A percentile compares a stretch with the other conserved stretches of the same genome.
Evolutionary conservation across 2,329 filamentous ascomycete genomes (phyloP).

Genomic region (Fusarium drepaniforme): DNA sequence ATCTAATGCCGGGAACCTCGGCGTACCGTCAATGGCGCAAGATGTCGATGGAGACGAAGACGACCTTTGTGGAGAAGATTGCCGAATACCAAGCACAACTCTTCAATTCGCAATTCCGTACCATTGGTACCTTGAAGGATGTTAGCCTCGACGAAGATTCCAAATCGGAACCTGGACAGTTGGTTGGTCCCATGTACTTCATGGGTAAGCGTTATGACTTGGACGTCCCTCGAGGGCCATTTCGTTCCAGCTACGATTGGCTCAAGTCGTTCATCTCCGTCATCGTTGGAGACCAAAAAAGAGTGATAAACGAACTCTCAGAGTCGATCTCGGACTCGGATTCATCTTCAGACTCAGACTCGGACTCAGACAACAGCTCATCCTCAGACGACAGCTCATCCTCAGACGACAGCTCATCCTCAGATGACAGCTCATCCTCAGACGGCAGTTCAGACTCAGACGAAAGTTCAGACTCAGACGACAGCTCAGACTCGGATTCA

Average conservation of each 20-base stretch:
- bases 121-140: slow-evolving; percentile 33
- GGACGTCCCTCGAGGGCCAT: slow-evolving; percentile 52
- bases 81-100: slow-evolving; percentile 13
- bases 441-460: not conserved
- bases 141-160: not conserved
- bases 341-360: not conserved
- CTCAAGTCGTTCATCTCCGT: slow-evolving; percentile 48
- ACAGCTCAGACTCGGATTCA: not conserved
- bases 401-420: not conserved
- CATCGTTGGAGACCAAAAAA: slow-evolving; percentile 45
- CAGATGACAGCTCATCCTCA: not conserved
- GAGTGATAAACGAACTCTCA: slow-evolving; percentile 37
- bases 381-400: not conserved
- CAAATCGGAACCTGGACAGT: not conserved
- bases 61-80: slow-evolving; percentile 11
- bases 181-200: too few relatives aligned
- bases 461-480: not conserved
- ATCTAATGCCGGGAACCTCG: slow-evolving; percentile 42
- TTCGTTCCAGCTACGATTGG: slow-evolving; percentile 54
- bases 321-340: not conserved
- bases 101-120: slow-evolving; percentile 1
- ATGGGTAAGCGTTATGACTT: slow-evolving; percentile 34
- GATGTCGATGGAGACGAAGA: slow-evolving; percentile 50
- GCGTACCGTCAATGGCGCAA: slow-evolving; percentile 39
- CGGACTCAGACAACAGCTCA: not conserved